phyloP scores from a whole-genome alignment of 1,284 basidiomycete genomes.

The Ustilago cynodontis region DNA sequence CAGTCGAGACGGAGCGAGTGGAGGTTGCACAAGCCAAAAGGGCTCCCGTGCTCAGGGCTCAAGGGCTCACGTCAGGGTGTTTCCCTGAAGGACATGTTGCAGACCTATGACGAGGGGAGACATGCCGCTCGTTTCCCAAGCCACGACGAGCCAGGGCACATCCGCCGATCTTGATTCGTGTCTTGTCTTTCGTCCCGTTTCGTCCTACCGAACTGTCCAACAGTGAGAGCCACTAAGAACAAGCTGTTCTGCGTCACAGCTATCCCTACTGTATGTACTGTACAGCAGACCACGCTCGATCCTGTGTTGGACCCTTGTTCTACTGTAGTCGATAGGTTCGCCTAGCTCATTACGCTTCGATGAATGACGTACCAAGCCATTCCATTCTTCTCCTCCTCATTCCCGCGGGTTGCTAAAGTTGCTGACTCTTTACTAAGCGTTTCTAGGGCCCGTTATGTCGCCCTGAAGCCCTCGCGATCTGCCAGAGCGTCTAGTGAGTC shows the following conservation, averaged over 20 bases:
- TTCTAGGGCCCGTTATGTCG: not conserved
- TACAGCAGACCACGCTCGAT: slow-evolving; percentile 16
- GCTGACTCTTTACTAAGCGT: not conserved
- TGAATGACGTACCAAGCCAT: slow-evolving; percentile 31
- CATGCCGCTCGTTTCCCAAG: not conserved
- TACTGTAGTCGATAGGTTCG: slow-evolving; percentile 3
- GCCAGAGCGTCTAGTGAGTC: not conserved
- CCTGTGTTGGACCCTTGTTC: slow-evolving; percentile 37
- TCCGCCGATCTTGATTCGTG: slow-evolving; percentile 10
- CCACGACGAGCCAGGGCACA: not conserved
- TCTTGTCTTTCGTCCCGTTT: slow-evolving; percentile 18
- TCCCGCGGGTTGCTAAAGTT: not conserved
- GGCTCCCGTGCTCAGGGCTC: slow-evolving; percentile 14
- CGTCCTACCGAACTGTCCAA: not conserved
- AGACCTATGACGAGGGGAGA: slow-evolving; percentile 21
- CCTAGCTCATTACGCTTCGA: not conserved
- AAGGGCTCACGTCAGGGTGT: slow-evolving; percentile 50
- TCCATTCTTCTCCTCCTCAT: not conserved
- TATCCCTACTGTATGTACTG: not conserved
- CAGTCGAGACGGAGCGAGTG: slow-evolving; percentile 5
- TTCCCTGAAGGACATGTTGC: not conserved
- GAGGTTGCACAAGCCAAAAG: slow-evolving; percentile 6
- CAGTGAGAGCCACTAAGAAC: not conserved
- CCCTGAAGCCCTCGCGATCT: not conserved
- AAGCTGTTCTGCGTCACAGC: too few relatives aligned